A percentile compares a stretch with the other conserved stretches of the same genome.
Conservation (phyloP, 1,284 basidiomycete species). For the Cutaneotrichosporon sp. region DNA sequence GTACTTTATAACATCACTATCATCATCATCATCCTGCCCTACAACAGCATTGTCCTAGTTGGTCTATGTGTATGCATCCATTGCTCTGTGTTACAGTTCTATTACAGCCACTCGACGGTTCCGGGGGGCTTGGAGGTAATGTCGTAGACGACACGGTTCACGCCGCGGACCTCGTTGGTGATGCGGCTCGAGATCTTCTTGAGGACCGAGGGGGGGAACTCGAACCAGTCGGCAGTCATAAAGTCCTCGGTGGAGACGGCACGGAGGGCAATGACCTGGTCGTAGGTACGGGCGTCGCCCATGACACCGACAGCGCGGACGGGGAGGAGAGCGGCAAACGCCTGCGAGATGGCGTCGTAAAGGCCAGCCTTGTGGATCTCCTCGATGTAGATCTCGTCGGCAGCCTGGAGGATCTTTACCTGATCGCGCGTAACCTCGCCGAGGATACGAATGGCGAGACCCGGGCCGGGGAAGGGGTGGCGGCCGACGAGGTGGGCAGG, state of each 20-base stretch:
- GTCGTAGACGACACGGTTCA: slow-evolving; percentile 93
- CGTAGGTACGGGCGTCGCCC: slow-evolving; percentile 95
- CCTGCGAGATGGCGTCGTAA: slow-evolving; percentile 94
- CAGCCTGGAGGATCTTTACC: slow-evolving; percentile 90
- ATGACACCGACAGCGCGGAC: slow-evolving; percentile 97
- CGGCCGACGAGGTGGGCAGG: slow-evolving; percentile 90
- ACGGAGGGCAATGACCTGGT: slow-evolving; percentile 84
- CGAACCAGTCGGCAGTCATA: slow-evolving; percentile 97
- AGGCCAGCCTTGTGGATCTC: slow-evolving; percentile 90
- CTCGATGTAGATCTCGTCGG: slow-evolving; percentile 95
- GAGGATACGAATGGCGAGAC: slow-evolving; percentile 97
- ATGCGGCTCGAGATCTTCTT: slow-evolving; percentile 92
- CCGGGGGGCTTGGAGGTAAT: slow-evolving; percentile 97
- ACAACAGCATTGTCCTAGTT: background rate
- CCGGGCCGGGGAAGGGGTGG: slow-evolving; percentile 99
- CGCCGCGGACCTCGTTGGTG: slow-evolving; percentile 85
- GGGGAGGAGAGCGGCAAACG: slow-evolving; percentile 95
- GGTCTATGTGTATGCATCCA: slow-evolving; percentile 15
- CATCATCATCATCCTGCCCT: background rate
- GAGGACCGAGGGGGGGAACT: slow-evolving; percentile 90
- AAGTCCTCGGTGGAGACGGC: slow-evolving; percentile 94
- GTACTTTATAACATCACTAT: background rate
- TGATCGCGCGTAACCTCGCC: slow-evolving; percentile 91
- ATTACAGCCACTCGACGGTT: slow-evolving; percentile 54
- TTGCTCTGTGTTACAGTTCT: slow-evolving; percentile 1